Conservation (phyloP, 805 yeast genomes). For the Nakazawaea holstii region DNA sequence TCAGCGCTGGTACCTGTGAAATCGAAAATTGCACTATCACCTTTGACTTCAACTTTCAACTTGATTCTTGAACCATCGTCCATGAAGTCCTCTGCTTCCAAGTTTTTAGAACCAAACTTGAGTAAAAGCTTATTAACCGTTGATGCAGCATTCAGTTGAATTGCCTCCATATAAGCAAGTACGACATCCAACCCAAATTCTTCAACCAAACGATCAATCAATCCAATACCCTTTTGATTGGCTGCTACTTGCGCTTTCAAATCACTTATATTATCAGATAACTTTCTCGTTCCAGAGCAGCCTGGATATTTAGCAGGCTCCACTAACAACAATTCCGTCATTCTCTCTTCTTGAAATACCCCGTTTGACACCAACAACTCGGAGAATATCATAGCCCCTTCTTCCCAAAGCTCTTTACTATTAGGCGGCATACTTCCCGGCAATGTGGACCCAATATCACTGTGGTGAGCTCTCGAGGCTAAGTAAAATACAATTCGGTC, state of each 20-base stretch:
- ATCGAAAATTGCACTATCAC: conserved; percentile 63
- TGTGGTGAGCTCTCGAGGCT: conserved; percentile 94
- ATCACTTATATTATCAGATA: conserved; percentile 80
- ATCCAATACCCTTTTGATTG: conserved; percentile 74
- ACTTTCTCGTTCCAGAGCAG: conserved; percentile 82
- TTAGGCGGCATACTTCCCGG: conserved; percentile 97
- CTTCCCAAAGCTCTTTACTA: conserved; percentile 79
- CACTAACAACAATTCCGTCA: conserved; percentile 53
- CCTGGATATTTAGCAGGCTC: conserved; percentile 82
- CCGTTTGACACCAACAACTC: conserved; percentile 71
- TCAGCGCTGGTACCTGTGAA: conserved; percentile 86
- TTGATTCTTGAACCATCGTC: conserved; percentile 77
- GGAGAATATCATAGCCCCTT: conserved; percentile 84
- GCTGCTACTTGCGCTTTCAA: conserved; percentile 86
- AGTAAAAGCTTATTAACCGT: conserved; percentile 58
- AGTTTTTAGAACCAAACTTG: conserved; percentile 27
- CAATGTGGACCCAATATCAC: conserved; percentile 88
- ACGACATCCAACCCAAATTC: conserved; percentile 62
- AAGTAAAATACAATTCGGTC: conserved; percentile 71
- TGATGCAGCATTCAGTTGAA: conserved; percentile 70
- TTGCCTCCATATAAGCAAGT: conserved; percentile 72
- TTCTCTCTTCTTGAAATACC: conserved; percentile 66
- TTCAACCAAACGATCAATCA: conserved; percentile 52
- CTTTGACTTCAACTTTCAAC: conserved; percentile 45
- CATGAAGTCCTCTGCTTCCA: conserved; percentile 60